Base-by-base conservation (phyloP, 1,284 basidiomycete species). In the Heterobasidion occidentale region DNA sequence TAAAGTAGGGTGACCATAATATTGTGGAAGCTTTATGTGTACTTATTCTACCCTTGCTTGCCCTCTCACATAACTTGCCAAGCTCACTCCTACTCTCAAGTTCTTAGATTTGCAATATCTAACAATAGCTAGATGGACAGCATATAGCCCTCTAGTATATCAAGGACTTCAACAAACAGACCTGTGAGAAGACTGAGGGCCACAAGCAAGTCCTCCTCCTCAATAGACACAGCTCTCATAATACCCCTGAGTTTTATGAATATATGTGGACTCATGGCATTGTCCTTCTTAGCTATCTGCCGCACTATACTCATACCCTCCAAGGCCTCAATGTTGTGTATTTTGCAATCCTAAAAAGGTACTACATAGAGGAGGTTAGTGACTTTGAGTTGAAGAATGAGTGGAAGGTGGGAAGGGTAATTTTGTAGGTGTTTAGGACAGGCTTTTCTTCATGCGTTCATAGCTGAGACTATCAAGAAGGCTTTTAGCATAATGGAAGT, bases 91-190 rank as follows among this genome's bases (percentile, higher is more conserved):
- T n/a, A n/a, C n/a, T n/a, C n/a, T n/a, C n/a, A n/a, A n/a, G n/a
- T n/a, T n/a, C n/a, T n/a, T n/a, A 34, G 48, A 34, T 6, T 47
- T 47, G 14, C 46, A 15, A 7, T 9, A 7, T 20, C 46, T 8
- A 8, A 56, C 5, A 75, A 74, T 51, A 73, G 76, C 2, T 77
- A 73, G 75, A 77, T 73, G 7, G 70, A 74, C 51, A 61, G 72
- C 19, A 67, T 70, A 36, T 73, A 15, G 66, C 71, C 14, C 9
- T 46, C 0, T 50, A 61, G 11, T 77, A 73, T 74, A 60, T 77
- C 36, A 61, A 67, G 7, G 59, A 61, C 42, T 63, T 77, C 56
- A 61, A 71, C 6, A 72, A 71, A 3, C 44, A 60, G 11, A 66
- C 69, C 12, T 58, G 56, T 17, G 63, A 47, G 7, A 68, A 67